These are phyloP conservation scores for Trematosphaeria pertusa DNA, from an alignment of 2,329 filamentous ascomycete genomes.

Conservation along the genomic window DNA sequence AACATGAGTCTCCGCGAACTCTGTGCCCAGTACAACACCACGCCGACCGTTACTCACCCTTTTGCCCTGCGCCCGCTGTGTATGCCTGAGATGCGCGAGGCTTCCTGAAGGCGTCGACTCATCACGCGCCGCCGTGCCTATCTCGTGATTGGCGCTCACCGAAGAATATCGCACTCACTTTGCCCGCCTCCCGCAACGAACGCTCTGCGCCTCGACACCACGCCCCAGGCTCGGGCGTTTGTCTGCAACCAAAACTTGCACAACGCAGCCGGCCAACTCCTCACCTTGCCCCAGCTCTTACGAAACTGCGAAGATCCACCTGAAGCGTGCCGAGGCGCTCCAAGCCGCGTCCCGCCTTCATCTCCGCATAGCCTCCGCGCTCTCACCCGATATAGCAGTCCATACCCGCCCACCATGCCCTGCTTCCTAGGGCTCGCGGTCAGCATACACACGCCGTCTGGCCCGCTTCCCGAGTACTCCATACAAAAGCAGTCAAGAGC, in stretches of 20 bases:
- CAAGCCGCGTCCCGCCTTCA: conserved; percentile 17
- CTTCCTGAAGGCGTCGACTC: conserved; percentile 12
- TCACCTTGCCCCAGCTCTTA: conserved; percentile 15
- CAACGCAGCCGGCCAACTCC: no score
- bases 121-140: conserved; percentile 16
- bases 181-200: background rate
- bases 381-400: conserved; percentile 2
- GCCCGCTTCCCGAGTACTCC: conserved; percentile 88
- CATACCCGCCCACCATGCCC: conserved; percentile 69
- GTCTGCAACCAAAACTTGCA: no score
- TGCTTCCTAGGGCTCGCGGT: conserved; percentile 99
- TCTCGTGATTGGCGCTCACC: conserved; percentile 26
- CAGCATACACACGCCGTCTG: conserved; percentile 84
- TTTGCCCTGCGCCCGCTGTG: conserved; percentile 11
- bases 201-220: conserved; percentile 1
- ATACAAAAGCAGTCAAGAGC: conserved; percentile 92
- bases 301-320: conserved; percentile 10
- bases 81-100: conserved; percentile 12
- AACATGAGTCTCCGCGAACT: conserved; percentile 5
- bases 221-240: no score
- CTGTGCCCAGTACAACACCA: conserved; percentile 9
- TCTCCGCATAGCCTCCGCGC: conserved; percentile 28
- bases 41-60: conserved; percentile 6
- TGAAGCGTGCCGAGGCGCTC: conserved; percentile 30
- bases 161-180: conserved; percentile 10